These are phyloP conservation scores for Durotheca rogersii DNA, from an alignment of 495 filamentous ascomycete genomes.

Conservation along the genomic window DNA sequence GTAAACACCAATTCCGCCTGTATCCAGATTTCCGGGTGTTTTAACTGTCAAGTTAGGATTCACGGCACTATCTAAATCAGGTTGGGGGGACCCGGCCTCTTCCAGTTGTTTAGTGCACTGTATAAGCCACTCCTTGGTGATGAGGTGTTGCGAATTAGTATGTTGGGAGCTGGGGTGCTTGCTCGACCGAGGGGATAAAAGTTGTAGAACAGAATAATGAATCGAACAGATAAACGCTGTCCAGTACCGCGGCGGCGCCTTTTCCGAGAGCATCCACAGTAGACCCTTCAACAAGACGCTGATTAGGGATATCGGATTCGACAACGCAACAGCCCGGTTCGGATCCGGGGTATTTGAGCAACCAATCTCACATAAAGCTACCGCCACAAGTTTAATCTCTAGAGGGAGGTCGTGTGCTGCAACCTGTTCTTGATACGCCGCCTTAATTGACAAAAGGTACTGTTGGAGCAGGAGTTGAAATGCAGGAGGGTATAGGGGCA, in stretches of 20 bases:
- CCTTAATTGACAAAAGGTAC: conserved; percentile 26
- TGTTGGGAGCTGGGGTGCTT: not conserved
- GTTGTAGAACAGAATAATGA: conserved; percentile 17
- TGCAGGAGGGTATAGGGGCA: conserved; percentile 39
- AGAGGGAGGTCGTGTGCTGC: conserved; percentile 19
- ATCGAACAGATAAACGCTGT: conserved; percentile 29
- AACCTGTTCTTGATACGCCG: conserved; percentile 19
- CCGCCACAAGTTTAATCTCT: conserved; percentile 26
- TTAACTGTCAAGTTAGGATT: not conserved
- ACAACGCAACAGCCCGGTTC: conserved; percentile 3
- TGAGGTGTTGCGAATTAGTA: not conserved
- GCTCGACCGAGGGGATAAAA: conserved; percentile 5
- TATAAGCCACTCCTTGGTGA: conserved; percentile 26
- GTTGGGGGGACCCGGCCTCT: conserved; percentile 9
- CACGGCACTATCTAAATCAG: conserved; percentile 11
- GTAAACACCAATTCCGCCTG: not conserved
- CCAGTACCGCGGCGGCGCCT: conserved; percentile 24
- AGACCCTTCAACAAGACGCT: conserved; percentile 21
- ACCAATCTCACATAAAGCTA: conserved; percentile 22
- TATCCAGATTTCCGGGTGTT: conserved; percentile 1
- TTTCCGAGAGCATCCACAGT: conserved; percentile 26
- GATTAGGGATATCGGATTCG: conserved; percentile 24
- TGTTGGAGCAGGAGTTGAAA: conserved; percentile 32
- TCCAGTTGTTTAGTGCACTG: conserved; percentile 11
- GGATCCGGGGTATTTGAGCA: conserved; percentile 2